Conservation (phyloP, 208 protist species). For the Phytomonas sp. region DNA sequence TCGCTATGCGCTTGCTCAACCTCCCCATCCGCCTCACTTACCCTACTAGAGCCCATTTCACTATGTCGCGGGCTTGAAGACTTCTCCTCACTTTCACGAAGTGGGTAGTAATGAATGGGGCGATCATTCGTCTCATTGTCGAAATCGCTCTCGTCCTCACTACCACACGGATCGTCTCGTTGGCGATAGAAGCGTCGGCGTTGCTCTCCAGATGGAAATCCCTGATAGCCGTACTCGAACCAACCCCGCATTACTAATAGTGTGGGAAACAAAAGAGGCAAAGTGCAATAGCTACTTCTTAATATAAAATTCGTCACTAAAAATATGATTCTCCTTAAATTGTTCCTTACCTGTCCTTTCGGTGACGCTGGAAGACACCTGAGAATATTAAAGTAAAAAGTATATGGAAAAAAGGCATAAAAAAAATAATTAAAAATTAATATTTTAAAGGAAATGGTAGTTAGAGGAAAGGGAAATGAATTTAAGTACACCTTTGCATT, state of each 20-base stretch:
- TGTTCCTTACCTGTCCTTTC: neutral
- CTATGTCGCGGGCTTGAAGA: neutral
- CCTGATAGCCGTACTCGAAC: conserved; percentile 81
- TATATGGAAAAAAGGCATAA: neutral
- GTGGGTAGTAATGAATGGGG: conserved; percentile 58
- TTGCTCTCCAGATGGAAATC: conserved; percentile 66
- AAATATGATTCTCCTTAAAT: neutral
- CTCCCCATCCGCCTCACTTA: neutral
- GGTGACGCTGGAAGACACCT: neutral
- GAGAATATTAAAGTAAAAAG: neutral
- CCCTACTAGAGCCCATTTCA: neutral
- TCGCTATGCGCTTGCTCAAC: neutral
- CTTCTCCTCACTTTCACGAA: conserved; percentile 37
- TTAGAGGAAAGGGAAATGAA: too few relatives aligned
- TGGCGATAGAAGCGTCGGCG: conserved; percentile 77
- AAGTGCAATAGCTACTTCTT: neutral
- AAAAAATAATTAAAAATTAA: neutral
- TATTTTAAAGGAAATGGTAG: too few relatives aligned
- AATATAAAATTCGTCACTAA: neutral
- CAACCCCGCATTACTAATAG: conserved; percentile 44
- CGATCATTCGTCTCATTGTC: conserved; percentile 59
- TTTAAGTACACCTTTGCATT: neutral
- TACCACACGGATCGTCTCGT: conserved; percentile 77
- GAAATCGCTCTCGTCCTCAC: conserved; percentile 72
- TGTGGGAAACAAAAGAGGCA: conserved; percentile 3